Percentiles rank a stretch among this genome's conserved stretches.
Conservation (phyloP, 345 rosid genomes). For the Lumnitzera racemosa region DNA sequence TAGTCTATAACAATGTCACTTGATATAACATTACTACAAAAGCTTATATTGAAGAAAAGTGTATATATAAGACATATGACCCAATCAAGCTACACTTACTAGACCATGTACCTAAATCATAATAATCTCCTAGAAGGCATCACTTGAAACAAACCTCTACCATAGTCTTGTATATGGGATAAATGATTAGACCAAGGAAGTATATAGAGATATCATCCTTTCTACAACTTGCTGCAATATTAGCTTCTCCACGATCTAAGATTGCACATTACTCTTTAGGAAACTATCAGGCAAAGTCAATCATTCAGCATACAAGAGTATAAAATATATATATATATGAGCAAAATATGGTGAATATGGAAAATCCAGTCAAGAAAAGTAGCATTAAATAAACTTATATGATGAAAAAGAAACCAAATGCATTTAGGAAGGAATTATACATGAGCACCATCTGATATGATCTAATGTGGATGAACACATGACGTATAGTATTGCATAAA, state of each 20-base stretch:
- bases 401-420: constrained; percentile 90
- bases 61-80: too few species aligned
- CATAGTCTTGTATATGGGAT: constrained; percentile 60
- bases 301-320: constrained; percentile 1
- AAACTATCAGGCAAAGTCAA: constrained; percentile 45
- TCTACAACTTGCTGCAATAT: constrained; percentile 51
- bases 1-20: too few species aligned
- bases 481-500: too few species aligned
- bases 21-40: too few species aligned
- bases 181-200: constrained; percentile 68
- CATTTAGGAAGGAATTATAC: constrained; percentile 97
- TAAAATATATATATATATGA: too few species aligned
- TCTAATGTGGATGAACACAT: too few species aligned
- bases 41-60: too few species aligned
- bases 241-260: constrained; percentile 85
- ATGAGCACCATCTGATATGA: constrained; percentile 68
- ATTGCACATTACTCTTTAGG: constrained; percentile 86
- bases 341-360: background rate
- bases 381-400: constrained; percentile 41
- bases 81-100: too few species aligned
- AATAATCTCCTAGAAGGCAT: too few species aligned
- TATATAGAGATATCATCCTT: constrained; percentile 57
- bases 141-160: constrained; percentile 37
- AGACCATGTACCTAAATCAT: too few species aligned
- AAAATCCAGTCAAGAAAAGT: background rate